Evolutionary conservation across 2,329 filamentous ascomycete genomes (phyloP), one percentile per base, ranked within the genome.

Genomic region (Colletotrichum trifolii): DNA sequence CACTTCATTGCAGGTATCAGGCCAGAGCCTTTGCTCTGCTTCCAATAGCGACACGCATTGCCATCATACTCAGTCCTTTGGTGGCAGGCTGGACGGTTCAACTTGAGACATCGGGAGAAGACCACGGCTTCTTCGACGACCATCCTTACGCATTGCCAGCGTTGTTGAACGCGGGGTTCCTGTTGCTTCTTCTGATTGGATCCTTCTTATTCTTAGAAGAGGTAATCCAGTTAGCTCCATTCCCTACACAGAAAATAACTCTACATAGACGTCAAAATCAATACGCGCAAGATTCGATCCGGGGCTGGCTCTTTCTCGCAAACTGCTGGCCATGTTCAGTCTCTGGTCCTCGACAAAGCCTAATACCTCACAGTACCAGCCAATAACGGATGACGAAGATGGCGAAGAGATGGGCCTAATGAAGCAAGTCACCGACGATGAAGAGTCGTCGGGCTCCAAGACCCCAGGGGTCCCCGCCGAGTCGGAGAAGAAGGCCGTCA

Each of bases 181-280:
- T 40, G 12, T 15, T 42, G 4, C 11, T 49, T 4, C 25, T 10
- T 8, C 10, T 47, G 11, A 10, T 25, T 47, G 54, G 17, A 4
- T 6, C 42, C 6, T 57, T 57, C 3, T 13, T 57, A 5, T 49
- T 49, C 25, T 25, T 57, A 12, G 54, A 57, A 42, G 54, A 57
- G 36, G 54, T 49, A 47, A 47, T 43, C 11, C 8, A 48, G 45
- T 2, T 17, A 12, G 17, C 3, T 33, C 9, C 17, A 48, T 17
- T 17, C 17, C 8, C 17, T 33, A 9, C 17, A 34, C 45, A 17
- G 17, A 8, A 3, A 17, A 17, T 47, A 17, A 47, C 4, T 1
- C 10, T n/a, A 25, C 8, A 47, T 6, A 47, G 45, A 47, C 45
- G n/a, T 47, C 45, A 7, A 47, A 17, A 48, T 8, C 33, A 25